These are phyloP conservation scores for Aspergillus funiculosus DNA, from an alignment of 495 filamentous ascomycete species.

Conservation along the genomic window DNA sequence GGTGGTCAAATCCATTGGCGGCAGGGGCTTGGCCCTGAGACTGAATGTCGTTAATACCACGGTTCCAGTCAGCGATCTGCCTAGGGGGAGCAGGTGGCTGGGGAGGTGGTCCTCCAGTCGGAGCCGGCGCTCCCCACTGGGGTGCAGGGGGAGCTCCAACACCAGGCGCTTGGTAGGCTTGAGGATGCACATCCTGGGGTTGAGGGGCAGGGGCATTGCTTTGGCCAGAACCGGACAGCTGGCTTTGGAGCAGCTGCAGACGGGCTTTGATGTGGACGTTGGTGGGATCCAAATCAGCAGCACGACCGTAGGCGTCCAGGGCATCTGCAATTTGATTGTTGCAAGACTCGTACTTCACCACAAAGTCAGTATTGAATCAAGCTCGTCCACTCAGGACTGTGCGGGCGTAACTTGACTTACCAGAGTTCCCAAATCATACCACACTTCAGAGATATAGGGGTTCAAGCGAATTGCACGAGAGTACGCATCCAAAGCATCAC, in stretches of 20 bases:
- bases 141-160: conserved; percentile 69
- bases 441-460: conserved; percentile 98
- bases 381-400: background rate
- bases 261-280: conserved; percentile 97
- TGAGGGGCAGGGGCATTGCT: conserved; percentile 63
- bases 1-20: conserved; percentile 70
- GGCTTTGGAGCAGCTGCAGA: conserved; percentile 76
- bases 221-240: conserved; percentile 64
- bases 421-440: conserved; percentile 97
- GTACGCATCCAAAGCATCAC: conserved; percentile 97
- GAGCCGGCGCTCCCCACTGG: conserved; percentile 73
- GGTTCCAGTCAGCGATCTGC: conserved; percentile 63
- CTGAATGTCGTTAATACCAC: conserved; percentile 67
- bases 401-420: conserved; percentile 47
- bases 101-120: conserved; percentile 55
- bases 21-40: conserved; percentile 62
- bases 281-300: conserved; percentile 84
- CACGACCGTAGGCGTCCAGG: conserved; percentile 89
- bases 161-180: conserved; percentile 72
- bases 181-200: conserved; percentile 80
- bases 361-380: conserved; percentile 9
- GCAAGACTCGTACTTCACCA: conserved; percentile 78
- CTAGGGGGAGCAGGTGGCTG: conserved; percentile 59
- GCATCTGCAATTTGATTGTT: conserved; percentile 98
- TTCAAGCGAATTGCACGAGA: conserved; percentile 96